phyloP scores from a whole-genome alignment of 1,284 basidiomycete species.

The Cryptococcus maquisensis region DNA sequence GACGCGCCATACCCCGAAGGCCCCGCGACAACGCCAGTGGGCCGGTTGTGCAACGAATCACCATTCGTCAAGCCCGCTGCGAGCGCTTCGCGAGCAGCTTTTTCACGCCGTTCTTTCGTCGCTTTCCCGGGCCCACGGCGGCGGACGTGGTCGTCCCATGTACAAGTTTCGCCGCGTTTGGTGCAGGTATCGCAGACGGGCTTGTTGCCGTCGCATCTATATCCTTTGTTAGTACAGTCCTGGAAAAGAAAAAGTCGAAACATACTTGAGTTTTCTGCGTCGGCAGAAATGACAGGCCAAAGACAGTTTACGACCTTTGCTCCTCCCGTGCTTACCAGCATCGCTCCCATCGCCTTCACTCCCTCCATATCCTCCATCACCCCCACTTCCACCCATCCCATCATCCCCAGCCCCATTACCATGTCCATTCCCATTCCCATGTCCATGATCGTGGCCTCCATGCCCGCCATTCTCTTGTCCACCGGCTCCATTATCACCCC shows the following conservation, averaged over 20 bases:
- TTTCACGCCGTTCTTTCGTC: constrained; percentile 46
- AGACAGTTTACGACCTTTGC: constrained; percentile 37
- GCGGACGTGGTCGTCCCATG: constrained; percentile 48
- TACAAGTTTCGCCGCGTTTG: constrained; percentile 40
- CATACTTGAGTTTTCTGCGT: constrained; percentile 49
- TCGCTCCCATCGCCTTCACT: background rate
- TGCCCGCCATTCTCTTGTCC: background rate
- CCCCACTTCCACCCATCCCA: background rate
- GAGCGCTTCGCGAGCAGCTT: constrained; percentile 36
- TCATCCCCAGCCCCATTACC: background rate
- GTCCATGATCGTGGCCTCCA: constrained; percentile 1
- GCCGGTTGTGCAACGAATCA: constrained; percentile 3
- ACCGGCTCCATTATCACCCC: background rate
- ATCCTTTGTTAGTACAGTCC: background rate
- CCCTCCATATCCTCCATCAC: background rate
- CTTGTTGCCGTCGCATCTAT: constrained; percentile 46
- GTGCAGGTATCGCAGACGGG: constrained; percentile 48
- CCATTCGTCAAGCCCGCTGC: constrained; percentile 24
- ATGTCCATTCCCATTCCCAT: background rate
- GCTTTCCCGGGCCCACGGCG: constrained; percentile 51
- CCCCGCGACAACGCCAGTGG: background rate
- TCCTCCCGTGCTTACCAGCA: background rate
- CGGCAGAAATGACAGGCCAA: constrained; percentile 51
- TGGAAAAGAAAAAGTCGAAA: constrained; percentile 1
- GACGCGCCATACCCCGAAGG: background rate